Percentiles rank a stretch among this genome's conserved stretches.
These are phyloP conservation scores for Coelastrella sp. DNA, from an alignment of 139 green algal species.

Conservation along the genomic window DNA sequence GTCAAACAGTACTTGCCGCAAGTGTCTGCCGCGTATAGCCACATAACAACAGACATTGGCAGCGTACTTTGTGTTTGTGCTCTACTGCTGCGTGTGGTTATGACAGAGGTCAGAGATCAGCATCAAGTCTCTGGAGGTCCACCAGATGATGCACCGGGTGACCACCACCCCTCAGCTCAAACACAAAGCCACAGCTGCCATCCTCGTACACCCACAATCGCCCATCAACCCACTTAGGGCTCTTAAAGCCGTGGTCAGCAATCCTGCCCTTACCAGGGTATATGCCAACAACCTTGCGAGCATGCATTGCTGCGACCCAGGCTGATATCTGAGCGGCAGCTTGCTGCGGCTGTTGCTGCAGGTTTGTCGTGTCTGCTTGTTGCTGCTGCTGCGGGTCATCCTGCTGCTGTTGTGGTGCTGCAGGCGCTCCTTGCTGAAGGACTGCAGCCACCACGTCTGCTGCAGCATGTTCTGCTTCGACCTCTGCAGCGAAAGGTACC, in stretches of 20 bases:
- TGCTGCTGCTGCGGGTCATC: background rate
- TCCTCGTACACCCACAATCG: slow-evolving; percentile 57
- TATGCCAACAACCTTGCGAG: slow-evolving; percentile 37
- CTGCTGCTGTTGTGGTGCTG: background rate
- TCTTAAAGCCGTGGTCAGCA: slow-evolving; percentile 36
- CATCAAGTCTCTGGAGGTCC: slow-evolving; percentile 27
- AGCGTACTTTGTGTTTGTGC: no score
- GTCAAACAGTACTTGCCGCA: background rate
- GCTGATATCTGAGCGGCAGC: background rate
- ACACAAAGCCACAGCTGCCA: slow-evolving; percentile 52
- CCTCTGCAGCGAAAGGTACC: background rate
- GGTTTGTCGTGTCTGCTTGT: background rate
- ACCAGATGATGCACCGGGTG: slow-evolving; percentile 1
- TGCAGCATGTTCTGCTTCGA: slow-evolving; percentile 26
- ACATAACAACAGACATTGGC: no score
- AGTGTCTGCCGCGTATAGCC: no score
- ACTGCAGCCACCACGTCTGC: background rate
- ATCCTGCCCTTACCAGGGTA: slow-evolving; percentile 44
- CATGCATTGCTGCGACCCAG: background rate
- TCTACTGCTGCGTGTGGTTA: no score
- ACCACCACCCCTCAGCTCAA: background rate
- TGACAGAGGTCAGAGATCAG: background rate
- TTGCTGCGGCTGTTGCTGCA: background rate
- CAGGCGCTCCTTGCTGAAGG: slow-evolving; percentile 13
- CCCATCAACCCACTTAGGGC: slow-evolving; percentile 49